These are phyloP conservation scores for Pseudogymnoascus pannorum DNA, from an alignment of 2,329 filamentous ascomycete species.

Conservation along the genomic window DNA sequence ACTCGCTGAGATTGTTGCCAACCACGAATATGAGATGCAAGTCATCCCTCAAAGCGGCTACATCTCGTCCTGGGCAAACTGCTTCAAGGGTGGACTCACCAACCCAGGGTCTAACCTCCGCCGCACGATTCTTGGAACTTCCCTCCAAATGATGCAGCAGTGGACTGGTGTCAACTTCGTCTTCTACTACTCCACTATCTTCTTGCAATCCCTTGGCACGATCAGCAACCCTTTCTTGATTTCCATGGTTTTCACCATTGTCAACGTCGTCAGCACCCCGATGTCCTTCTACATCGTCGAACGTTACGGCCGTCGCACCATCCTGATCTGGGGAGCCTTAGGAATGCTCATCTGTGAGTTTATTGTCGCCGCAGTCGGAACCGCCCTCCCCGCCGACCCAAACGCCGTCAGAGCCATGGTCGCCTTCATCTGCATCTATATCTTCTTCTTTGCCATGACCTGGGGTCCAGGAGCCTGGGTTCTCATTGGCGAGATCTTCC, in stretches of 20 bases:
- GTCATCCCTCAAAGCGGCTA: conserved; percentile 59
- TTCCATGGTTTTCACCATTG: conserved; percentile 70
- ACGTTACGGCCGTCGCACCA: conserved; percentile 68
- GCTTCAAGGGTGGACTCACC: conserved; percentile 57
- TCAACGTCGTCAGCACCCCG: conserved; percentile 81
- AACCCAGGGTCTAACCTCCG: conserved; percentile 61
- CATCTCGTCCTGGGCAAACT: conserved; percentile 42
- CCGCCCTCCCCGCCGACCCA: conserved; percentile 36
- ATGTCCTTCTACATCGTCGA: conserved; percentile 84
- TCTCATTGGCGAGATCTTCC: conserved; percentile 84
- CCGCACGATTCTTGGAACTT: conserved; percentile 63
- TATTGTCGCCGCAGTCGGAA: conserved; percentile 69
- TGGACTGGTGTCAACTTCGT: conserved; percentile 81
- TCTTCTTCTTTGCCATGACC: conserved; percentile 85
- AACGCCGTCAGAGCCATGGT: conserved; percentile 62
- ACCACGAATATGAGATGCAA: conserved; percentile 75
- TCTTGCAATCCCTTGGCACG: conserved; percentile 71
- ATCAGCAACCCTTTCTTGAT: conserved; percentile 76
- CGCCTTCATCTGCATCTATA: conserved; percentile 84
- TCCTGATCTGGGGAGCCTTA: conserved; percentile 70
- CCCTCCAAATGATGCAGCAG: conserved; percentile 76
- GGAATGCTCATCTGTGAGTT: conserved; percentile 87
- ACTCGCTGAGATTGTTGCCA: conserved; percentile 79
- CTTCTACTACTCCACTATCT: conserved; percentile 80
- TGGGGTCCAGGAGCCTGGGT: conserved; percentile 76